phyloP scores from a whole-genome alignment of 2,329 filamentous ascomycete genomes.

The Diaporthe amygdali region DNA sequence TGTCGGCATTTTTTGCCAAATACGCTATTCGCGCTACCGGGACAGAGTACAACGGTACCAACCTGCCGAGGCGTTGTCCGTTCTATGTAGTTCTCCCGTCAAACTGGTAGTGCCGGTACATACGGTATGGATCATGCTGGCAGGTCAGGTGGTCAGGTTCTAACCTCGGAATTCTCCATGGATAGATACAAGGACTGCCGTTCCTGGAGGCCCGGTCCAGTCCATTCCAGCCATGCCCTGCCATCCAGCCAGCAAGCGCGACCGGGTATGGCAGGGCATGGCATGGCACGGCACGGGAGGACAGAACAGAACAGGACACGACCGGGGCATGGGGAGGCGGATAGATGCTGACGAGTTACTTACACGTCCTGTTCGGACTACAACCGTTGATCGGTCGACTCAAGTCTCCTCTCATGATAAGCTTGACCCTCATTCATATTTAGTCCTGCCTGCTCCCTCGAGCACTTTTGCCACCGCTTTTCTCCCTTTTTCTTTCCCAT shows the following conservation, averaged over 20 bases:
- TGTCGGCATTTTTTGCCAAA: background rate
- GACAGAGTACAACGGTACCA: background rate
- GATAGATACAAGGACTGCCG: background rate
- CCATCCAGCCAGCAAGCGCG: background rate
- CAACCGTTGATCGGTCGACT: slow-evolving; percentile 8
- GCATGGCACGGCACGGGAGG: background rate
- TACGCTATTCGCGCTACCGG: background rate
- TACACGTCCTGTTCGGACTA: slow-evolving; percentile 5
- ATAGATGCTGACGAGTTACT: slow-evolving; percentile 11
- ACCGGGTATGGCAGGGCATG: background rate
- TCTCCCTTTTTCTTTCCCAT: background rate
- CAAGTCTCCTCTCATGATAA: background rate
- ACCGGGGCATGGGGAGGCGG: background rate
- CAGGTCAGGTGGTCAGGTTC: background rate
- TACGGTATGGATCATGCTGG: background rate
- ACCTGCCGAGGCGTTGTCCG: too few species aligned
- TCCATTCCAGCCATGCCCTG: background rate
- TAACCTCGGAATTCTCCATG: background rate
- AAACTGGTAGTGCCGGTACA: background rate
- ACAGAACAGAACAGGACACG: background rate
- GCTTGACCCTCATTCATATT: slow-evolving; percentile 9
- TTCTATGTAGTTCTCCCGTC: too few species aligned
- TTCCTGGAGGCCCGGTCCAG: slow-evolving; percentile 12
- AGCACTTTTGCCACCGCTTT: background rate
- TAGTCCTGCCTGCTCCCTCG: background rate